Conservation (phyloP, 768 basidiomycete genomes). For the Gyrodon lividus region DNA sequence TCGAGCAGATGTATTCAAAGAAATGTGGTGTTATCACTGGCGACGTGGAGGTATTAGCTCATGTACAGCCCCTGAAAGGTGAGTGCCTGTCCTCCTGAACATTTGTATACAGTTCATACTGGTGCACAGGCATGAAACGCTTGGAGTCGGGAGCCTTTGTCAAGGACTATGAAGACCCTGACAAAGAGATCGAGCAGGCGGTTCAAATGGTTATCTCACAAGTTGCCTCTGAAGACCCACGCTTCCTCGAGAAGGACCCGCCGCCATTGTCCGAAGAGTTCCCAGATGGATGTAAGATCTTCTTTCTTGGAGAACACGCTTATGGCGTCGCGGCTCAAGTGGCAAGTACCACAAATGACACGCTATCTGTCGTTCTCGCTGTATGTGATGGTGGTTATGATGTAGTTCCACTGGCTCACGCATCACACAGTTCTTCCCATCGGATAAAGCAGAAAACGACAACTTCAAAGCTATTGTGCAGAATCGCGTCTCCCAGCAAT, state of each 20-base stretch:
- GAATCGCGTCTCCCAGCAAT: constrained; percentile 48
- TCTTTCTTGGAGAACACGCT: constrained; percentile 93
- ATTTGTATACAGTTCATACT: neutral
- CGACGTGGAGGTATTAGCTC: constrained; percentile 73
- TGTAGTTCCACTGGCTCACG: constrained; percentile 2
- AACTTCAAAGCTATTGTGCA: constrained; percentile 71
- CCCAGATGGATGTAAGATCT: constrained; percentile 86
- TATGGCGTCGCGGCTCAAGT: constrained; percentile 97
- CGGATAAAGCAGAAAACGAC: constrained; percentile 76
- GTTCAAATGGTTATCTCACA: constrained; percentile 82
- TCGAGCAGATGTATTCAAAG: constrained; percentile 87
- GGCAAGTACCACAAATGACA: constrained; percentile 61
- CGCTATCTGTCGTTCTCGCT: constrained; percentile 83
- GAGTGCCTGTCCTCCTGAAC: constrained; percentile 10
- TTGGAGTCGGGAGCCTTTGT: constrained; percentile 87
- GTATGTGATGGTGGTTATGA: constrained; percentile 40
- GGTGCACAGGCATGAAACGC: constrained; percentile 73
- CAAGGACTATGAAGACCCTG: constrained; percentile 86
- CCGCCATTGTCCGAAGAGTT: constrained; percentile 86
- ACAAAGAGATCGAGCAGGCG: constrained; percentile 84
- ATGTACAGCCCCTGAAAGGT: constrained; percentile 93
- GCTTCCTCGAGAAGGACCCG: constrained; percentile 77
- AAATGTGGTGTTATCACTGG: constrained; percentile 85
- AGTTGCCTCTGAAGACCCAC: constrained; percentile 87
- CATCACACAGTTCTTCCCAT: constrained; percentile 73